These are phyloP conservation scores for Colletotrichum cordylinicola DNA, from an alignment of 2,329 filamentous ascomycete species.

Conservation along the genomic window DNA sequence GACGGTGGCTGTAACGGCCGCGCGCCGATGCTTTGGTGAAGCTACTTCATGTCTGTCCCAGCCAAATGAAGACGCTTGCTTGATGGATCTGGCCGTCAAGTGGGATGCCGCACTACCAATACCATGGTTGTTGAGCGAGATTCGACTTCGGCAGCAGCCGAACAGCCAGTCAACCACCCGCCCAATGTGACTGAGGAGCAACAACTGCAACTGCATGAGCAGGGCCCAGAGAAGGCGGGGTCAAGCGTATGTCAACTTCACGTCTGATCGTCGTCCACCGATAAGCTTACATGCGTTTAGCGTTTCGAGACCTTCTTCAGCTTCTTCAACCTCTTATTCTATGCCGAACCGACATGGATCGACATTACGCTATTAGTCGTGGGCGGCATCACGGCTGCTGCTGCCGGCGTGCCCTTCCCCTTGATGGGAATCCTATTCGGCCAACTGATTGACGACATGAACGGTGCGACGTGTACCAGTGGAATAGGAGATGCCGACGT, in stretches of 20 bases:
- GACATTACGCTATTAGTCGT: slow-evolving; percentile 20
- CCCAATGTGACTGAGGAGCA: background rate
- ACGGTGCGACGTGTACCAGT: slow-evolving; percentile 49
- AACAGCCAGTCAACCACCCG: background rate
- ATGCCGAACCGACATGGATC: slow-evolving; percentile 22
- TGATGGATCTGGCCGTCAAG: background rate
- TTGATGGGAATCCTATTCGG: slow-evolving; percentile 62
- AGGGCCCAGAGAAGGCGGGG: background rate
- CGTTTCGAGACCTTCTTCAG: background rate
- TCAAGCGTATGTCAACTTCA: background rate
- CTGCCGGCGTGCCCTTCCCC: slow-evolving; percentile 59
- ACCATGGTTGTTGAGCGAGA: slow-evolving; percentile 2
- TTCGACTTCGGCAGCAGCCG: background rate
- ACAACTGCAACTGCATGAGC: background rate
- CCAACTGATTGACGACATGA: slow-evolving; percentile 59
- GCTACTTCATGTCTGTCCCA: background rate
- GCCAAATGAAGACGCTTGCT: too few relatives aligned
- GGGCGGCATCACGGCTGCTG: slow-evolving; percentile 42
- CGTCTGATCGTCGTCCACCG: background rate
- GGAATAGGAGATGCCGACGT: background rate
- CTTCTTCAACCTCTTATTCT: slow-evolving; percentile 4
- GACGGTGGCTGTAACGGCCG: background rate
- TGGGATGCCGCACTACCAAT: background rate
- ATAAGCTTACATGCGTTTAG: background rate
- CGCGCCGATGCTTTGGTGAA: background rate